Evolutionary conservation across 805 yeast genomes (phyloP).

Genomic region (Starmerella vaccinii): DNA sequence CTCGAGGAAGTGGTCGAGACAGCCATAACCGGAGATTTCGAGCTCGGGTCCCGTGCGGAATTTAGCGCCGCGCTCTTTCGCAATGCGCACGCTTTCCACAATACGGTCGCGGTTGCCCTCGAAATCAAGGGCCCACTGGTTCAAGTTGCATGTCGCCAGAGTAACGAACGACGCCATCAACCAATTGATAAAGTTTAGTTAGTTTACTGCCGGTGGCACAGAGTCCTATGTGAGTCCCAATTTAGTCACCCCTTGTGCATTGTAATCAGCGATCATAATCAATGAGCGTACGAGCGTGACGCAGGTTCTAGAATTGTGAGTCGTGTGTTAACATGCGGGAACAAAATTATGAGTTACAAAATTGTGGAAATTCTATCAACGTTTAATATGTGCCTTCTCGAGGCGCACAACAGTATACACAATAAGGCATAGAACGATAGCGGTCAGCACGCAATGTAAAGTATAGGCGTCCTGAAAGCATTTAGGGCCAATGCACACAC

Average conservation of each 20-base stretch:
- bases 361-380: background rate
- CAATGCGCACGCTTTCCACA: conserved; percentile 62
- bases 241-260: too few relatives aligned
- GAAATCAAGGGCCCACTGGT: conserved; percentile 98
- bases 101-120: conserved; percentile 95
- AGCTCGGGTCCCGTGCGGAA: conserved; percentile 95
- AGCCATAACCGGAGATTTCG: conserved; percentile 77
- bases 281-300: too few relatives aligned
- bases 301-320: too few relatives aligned
- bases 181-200: too few relatives aligned
- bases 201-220: background rate
- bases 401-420: background rate
- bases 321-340: too few relatives aligned
- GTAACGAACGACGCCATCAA: conserved; percentile 86
- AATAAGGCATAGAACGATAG: conserved; percentile 4
- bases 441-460: conserved; percentile 16
- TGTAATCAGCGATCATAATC: too few relatives aligned
- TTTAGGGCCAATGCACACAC: conserved; percentile 19
- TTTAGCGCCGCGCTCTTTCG: conserved; percentile 65
- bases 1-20: conserved; percentile 77
- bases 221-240: too few relatives aligned
- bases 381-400: background rate
- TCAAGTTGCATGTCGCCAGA: conserved; percentile 84
- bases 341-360: background rate
- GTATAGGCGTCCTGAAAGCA: conserved; percentile 20